A percentile compares a stretch with the other conserved stretches of the same genome.
phyloP scores from a whole-genome alignment of 1,139 yeast genomes.

The Trichomonascaceae sp. region DNA sequence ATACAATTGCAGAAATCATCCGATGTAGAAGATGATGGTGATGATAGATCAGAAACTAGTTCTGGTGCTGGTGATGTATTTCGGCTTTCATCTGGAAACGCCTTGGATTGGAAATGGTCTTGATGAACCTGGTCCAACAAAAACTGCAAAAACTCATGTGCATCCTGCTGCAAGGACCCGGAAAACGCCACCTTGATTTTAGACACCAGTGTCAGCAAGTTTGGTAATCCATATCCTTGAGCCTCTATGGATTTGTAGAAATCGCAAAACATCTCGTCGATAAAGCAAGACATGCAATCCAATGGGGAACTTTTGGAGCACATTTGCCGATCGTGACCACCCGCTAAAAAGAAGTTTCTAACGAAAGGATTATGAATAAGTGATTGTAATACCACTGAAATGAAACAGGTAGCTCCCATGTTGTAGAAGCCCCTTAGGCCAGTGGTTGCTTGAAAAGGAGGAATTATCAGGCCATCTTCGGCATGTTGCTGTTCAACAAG shows the following conservation, averaged over 20 bases:
- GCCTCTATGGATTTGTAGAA: slow-evolving; percentile 50
- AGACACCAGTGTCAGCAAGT: slow-evolving; percentile 76
- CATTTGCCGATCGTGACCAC: slow-evolving; percentile 43
- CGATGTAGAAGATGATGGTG: slow-evolving; percentile 4
- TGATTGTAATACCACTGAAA: slow-evolving; percentile 84
- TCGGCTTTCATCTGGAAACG: slow-evolving; percentile 7
- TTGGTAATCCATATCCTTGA: slow-evolving; percentile 70
- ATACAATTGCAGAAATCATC: slow-evolving; percentile 58
- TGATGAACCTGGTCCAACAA: slow-evolving; percentile 74
- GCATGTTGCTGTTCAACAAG: neutral
- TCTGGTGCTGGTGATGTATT: slow-evolving; percentile 4
- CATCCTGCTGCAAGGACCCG: slow-evolving; percentile 95
- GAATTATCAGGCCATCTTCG: slow-evolving; percentile 32
- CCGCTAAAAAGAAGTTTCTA: slow-evolving; percentile 67
- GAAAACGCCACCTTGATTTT: slow-evolving; percentile 75
- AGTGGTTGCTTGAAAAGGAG: slow-evolving; percentile 54
- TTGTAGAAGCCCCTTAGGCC: slow-evolving; percentile 87
- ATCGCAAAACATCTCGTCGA: slow-evolving; percentile 66
- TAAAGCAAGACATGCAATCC: slow-evolving; percentile 74
- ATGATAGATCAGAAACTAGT: neutral
- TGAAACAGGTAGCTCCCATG: slow-evolving; percentile 94
- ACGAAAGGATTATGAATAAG: slow-evolving; percentile 83
- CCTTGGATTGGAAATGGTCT: slow-evolving; percentile 18
- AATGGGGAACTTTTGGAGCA: slow-evolving; percentile 18
- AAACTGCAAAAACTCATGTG: slow-evolving; percentile 96